These are phyloP conservation scores for Aspergillus indologenus DNA, from an alignment of 495 filamentous ascomycete species.

Conservation along the genomic window DNA sequence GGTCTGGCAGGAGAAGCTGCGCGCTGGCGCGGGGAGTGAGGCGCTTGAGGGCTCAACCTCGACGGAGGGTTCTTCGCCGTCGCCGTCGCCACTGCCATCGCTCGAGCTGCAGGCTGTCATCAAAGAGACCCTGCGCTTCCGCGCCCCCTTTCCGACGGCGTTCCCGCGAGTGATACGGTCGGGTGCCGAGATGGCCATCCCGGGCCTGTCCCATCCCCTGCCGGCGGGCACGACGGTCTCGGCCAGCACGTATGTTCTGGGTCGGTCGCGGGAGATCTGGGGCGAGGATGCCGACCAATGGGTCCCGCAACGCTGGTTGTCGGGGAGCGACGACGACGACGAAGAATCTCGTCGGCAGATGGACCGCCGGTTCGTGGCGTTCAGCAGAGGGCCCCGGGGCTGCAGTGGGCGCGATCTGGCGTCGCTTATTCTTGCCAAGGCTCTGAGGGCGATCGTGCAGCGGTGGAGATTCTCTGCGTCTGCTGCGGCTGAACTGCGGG, in stretches of 20 bases:
- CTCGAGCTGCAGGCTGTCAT: slow-evolving; percentile 66
- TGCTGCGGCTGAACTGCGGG: slow-evolving; percentile 14
- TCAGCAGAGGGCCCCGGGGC: slow-evolving; percentile 20
- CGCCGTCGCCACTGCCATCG: slow-evolving; percentile 40
- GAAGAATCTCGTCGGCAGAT: slow-evolving; percentile 43
- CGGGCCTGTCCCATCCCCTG: slow-evolving; percentile 46
- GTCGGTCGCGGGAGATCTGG: slow-evolving; percentile 51
- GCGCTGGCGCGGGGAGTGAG: too few relatives aligned
- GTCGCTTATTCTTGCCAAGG: slow-evolving; percentile 17
- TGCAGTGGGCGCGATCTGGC: slow-evolving; percentile 21
- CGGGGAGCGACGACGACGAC: too few relatives aligned
- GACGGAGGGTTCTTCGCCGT: too few relatives aligned
- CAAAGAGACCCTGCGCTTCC: slow-evolving; percentile 68
- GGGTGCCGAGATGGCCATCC: slow-evolving; percentile 17
- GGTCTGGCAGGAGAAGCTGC: slow-evolving; percentile 18
- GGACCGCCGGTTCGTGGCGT: slow-evolving; percentile 25
- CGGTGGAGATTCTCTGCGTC: slow-evolving; percentile 11
- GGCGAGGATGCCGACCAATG: slow-evolving; percentile 54
- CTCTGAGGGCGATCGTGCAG: slow-evolving; percentile 10
- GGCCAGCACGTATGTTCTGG: slow-evolving; percentile 54
- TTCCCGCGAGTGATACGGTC: slow-evolving; percentile 48
- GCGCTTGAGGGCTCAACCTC: not conserved
- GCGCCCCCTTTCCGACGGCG: slow-evolving; percentile 65
- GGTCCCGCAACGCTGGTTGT: slow-evolving; percentile 57
- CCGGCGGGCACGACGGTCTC: slow-evolving; percentile 57